These are phyloP conservation scores for Ganoderma boninense DNA, from an alignment of 1,284 basidiomycete species.

Conservation along the genomic window DNA sequence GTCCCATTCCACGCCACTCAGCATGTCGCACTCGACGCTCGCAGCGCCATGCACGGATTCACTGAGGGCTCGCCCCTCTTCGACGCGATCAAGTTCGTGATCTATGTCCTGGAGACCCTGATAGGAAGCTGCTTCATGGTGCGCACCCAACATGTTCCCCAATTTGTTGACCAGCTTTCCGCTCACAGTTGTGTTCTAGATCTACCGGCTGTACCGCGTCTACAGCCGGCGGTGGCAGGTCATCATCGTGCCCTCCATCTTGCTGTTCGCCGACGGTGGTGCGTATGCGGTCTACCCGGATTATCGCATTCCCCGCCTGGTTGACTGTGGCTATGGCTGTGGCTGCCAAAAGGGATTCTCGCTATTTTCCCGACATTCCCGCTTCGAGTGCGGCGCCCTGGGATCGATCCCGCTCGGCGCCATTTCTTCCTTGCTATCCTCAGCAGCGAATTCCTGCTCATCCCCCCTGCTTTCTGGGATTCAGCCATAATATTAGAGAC, in stretches of 20 bases:
- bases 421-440: too few species aligned
- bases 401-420: too few species aligned
- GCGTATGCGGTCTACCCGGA: not conserved
- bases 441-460: too few species aligned
- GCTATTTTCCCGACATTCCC: too few species aligned
- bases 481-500: too few species aligned
- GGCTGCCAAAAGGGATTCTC: too few species aligned
- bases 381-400: too few species aligned
- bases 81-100: constrained; percentile 3
- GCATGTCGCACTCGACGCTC: not conserved
- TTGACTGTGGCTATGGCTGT: too few species aligned
- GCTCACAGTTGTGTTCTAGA: not conserved
- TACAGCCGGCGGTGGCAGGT: constrained; percentile 3
- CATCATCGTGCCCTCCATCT: not conserved
- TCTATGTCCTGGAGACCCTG: constrained; percentile 3
- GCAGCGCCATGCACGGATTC: not conserved
- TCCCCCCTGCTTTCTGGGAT: too few species aligned
- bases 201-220: not conserved
- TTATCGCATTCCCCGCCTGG: too few species aligned
- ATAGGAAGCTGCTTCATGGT: constrained; percentile 5
- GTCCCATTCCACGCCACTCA: not conserved
- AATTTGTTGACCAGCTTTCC: not conserved
- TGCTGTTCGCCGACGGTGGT: not conserved
- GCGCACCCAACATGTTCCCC: not conserved
- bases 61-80: not conserved